phyloP scores from a whole-genome alignment of 257 asterid species.

The Verbascum thapsus region DNA sequence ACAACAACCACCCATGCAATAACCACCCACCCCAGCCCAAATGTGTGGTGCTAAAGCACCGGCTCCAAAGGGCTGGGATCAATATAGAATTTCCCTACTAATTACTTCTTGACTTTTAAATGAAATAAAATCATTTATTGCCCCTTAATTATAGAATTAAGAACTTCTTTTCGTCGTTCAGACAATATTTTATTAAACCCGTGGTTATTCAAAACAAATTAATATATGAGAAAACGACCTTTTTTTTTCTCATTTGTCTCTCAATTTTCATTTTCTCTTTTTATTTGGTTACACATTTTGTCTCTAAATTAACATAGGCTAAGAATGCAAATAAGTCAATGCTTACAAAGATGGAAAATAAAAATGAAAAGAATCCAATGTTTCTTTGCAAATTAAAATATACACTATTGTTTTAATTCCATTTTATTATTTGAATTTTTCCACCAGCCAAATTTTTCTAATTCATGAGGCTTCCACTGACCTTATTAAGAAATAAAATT shows the following conservation, averaged over 20 bases:
- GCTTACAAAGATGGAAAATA: neutral
- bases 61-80: too few relatives aligned
- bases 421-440: neutral
- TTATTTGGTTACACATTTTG: too few relatives aligned
- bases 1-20: too few relatives aligned
- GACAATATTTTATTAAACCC: neutral
- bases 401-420: neutral
- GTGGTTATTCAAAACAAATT: neutral
- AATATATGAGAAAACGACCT: neutral
- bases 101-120: neutral
- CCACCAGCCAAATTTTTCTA: slow-evolving; percentile 12
- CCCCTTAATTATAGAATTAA: neutral
- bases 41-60: too few relatives aligned
- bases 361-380: slow-evolving; percentile 32
- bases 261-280: too few relatives aligned
- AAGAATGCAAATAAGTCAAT: slow-evolving; percentile 5
- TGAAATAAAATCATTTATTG: neutral
- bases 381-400: neutral
- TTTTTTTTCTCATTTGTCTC: neutral
- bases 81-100: too few relatives aligned
- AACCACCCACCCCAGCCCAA: too few relatives aligned
- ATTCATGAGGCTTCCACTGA: slow-evolving; percentile 24
- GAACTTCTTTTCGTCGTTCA: neutral
- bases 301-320: neutral
- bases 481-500: slow-evolving; percentile 21